phyloP scores from a whole-genome alignment of 148 eudicot genomes.

The Drosera capensis region DNA sequence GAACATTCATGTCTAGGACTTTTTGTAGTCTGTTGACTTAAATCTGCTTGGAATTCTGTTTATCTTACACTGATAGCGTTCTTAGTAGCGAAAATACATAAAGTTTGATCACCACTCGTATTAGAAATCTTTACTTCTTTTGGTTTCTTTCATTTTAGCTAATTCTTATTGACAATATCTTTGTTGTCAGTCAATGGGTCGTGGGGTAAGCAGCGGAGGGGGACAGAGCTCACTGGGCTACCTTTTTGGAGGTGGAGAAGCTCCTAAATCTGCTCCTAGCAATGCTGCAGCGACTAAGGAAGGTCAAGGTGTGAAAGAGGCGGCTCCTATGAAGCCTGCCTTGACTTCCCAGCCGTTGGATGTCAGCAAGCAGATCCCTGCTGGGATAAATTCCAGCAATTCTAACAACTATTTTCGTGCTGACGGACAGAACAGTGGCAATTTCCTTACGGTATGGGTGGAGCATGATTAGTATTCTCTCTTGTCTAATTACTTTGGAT shows the following conservation, averaged over 20 bases:
- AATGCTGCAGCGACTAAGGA: conserved; percentile 10
- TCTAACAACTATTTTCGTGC: conserved; percentile 22
- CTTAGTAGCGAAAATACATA: too few relatives aligned
- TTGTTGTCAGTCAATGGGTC: too few relatives aligned
- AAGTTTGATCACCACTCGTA: too few relatives aligned
- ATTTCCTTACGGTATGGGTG: conserved; percentile 20
- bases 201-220: conserved; percentile 62
- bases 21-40: too few relatives aligned
- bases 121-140: too few relatives aligned
- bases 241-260: conserved; percentile 29
- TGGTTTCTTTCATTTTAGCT: too few relatives aligned
- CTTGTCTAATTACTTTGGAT: background rate
- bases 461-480: background rate
- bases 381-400: conserved; percentile 15
- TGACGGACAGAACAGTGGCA: conserved; percentile 32
- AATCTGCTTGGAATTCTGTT: too few relatives aligned
- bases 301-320: conserved; percentile 4
- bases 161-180: too few relatives aligned
- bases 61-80: too few relatives aligned
- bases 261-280: conserved; percentile 10
- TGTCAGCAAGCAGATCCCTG: conserved; percentile 13
- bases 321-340: conserved; percentile 18
- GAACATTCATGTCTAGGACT: too few relatives aligned
- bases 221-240: conserved; percentile 52
- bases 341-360: conserved; percentile 8